Conservation (phyloP, 2,329 filamentous ascomycete species). For the Proliferodiscus dingleyae region DNA sequence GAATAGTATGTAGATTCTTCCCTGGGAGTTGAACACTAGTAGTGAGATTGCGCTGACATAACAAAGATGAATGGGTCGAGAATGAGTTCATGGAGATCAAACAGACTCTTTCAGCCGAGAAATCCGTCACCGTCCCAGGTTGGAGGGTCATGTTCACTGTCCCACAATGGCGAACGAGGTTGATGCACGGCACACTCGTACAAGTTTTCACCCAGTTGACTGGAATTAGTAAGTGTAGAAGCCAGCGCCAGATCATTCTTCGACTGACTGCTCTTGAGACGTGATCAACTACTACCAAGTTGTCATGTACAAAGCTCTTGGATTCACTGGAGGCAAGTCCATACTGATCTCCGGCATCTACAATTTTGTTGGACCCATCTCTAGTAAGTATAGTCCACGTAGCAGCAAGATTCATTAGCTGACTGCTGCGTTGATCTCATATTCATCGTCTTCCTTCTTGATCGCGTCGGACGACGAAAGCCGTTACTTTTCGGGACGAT, state of each 20-base stretch:
- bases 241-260: neutral
- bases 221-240: conserved; percentile 40
- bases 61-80: conserved; percentile 53
- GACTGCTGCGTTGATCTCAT: conserved; percentile 42
- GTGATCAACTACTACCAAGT: conserved; percentile 60
- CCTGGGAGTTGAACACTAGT: conserved; percentile 36
- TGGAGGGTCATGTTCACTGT: conserved; percentile 55
- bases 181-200: conserved; percentile 56
- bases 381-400: conserved; percentile 18
- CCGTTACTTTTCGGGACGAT: conserved; percentile 50
- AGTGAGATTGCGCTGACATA: conserved; percentile 43
- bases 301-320: conserved; percentile 52
- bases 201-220: conserved; percentile 63
- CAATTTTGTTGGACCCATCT: conserved; percentile 52
- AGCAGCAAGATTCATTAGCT: too few relatives aligned
- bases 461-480: conserved; percentile 46
- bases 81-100: conserved; percentile 56
- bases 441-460: conserved; percentile 54
- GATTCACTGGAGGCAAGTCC: conserved; percentile 48
- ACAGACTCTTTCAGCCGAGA: conserved; percentile 56
- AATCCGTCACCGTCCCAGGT: conserved; percentile 45
- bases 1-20: conserved; percentile 42
- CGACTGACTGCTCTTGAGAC: conserved; percentile 31
- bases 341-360: conserved; percentile 56
- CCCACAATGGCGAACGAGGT: conserved; percentile 54